Base-by-base conservation (phyloP, 2,329 filamentous ascomycete genomes). In the Cladophialophora psammophila region DNA sequence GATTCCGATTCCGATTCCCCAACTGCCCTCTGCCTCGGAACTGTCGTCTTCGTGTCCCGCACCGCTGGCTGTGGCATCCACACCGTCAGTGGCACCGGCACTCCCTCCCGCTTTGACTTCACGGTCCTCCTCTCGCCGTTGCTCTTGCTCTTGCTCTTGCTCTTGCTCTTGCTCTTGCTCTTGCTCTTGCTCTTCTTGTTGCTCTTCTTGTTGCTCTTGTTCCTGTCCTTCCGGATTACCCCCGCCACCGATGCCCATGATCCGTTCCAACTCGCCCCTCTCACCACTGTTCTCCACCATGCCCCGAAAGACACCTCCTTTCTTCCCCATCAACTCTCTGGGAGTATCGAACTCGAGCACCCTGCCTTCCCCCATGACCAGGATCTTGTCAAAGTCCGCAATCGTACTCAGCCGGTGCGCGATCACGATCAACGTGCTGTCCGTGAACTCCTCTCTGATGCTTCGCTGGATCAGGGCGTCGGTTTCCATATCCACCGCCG, bases 391-490 rank as follows among this genome's bases (percentile, higher is more conserved):
- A 74, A 92, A 92, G 76, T 92, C 90, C 3, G 88, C 89, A 78
- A 93, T 91, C 0, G 91, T 93, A 76, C 88, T 91, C 58, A 93
- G 80, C 1, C 91, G 85, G 74, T 93, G 91, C 1, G 91, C 91
- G 75, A 93, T 93, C 18, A 92, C 90, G 18, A 93, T 78, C 34
- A 93, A 80, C 0, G 90, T 92, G 48, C 85, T 86, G 68, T 87
- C 87, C 0, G 83, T 86, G 70, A 92, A 92, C 75, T 92, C 89
- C 73, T 90, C 87, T 26, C 90, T 84, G 72, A 93, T 92, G 59
- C 84, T 88, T 5, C 88, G 85, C 79, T 93, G 91, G 73, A 93
- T 93, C 32, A 92, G 83, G 0, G 84, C 81, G 75, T 94, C 91
- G 0, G 91, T 93, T 48, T 85, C 82, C 88, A 92, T 92, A 76